These are phyloP conservation scores for Nothophaeocryptopus gaeumannii DNA, from an alignment of 2,329 filamentous ascomycete species.

Conservation along the genomic window DNA sequence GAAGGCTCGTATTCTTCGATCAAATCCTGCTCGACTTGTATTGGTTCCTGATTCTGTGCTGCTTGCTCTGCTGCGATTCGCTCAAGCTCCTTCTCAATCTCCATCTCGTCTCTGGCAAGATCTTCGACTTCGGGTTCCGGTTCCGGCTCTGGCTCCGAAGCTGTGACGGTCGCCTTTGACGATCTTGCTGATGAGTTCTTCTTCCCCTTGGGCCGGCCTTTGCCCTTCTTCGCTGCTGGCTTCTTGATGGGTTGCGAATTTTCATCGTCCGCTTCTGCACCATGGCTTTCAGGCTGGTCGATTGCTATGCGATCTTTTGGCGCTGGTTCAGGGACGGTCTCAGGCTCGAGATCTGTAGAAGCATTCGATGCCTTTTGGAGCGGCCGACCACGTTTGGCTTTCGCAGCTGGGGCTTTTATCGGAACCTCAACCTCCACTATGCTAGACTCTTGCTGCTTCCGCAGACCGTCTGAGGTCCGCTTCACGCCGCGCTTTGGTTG, in stretches of 20 bases:
- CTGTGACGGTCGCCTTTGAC: slow-evolving; percentile 24
- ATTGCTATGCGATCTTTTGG: slow-evolving; percentile 14
- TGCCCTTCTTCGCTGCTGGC: slow-evolving; percentile 30
- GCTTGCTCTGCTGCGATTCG: slow-evolving; percentile 31
- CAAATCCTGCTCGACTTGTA: slow-evolving; percentile 29
- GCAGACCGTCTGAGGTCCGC: slow-evolving; percentile 38
- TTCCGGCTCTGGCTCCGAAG: slow-evolving; percentile 18
- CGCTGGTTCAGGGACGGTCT: background rate
- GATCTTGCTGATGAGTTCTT: slow-evolving; percentile 27
- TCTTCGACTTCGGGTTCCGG: slow-evolving; percentile 18
- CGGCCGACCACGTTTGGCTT: slow-evolving; percentile 25
- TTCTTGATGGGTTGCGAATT: slow-evolving; percentile 11
- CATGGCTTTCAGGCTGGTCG: slow-evolving; percentile 7
- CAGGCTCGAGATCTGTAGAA: slow-evolving; percentile 11
- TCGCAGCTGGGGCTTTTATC: slow-evolving; percentile 30
- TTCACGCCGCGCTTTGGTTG: slow-evolving; percentile 36
- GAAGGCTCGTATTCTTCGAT: slow-evolving; percentile 38
- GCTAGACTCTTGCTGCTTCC: slow-evolving; percentile 29
- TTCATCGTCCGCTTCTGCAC: slow-evolving; percentile 12
- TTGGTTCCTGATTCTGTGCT: slow-evolving; percentile 21
- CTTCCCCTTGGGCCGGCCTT: slow-evolving; percentile 27
- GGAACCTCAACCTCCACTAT: slow-evolving; percentile 26
- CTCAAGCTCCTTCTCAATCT: slow-evolving; percentile 34
- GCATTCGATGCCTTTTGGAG: slow-evolving; percentile 17
- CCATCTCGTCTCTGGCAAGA: slow-evolving; percentile 27